phyloP scores from a whole-genome alignment of 345 rosid genomes.

The Heritiera littoralis region DNA sequence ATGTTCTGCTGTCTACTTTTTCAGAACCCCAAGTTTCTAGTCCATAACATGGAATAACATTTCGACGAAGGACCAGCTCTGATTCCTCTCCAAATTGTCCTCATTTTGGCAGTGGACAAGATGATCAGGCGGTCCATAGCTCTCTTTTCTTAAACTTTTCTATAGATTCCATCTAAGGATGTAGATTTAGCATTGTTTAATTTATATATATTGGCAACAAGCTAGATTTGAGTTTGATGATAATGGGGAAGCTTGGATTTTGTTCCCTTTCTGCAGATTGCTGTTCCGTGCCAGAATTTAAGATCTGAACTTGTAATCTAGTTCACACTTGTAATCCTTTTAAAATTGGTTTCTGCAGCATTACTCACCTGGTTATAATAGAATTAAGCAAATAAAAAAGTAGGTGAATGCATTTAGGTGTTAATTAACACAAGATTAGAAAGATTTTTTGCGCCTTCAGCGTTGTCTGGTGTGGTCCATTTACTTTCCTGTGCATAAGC shows the following conservation, averaged over 20 bases:
- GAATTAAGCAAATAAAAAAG: constrained; percentile 3
- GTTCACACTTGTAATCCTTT: background rate
- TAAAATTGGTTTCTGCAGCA: constrained; percentile 24
- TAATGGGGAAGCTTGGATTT: constrained; percentile 24
- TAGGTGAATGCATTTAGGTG: constrained; percentile 6
- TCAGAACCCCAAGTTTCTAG: background rate
- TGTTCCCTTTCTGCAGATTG: background rate
- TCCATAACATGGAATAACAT: background rate
- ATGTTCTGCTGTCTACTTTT: constrained; percentile 12
- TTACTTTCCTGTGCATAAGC: constrained; percentile 3
- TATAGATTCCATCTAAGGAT: constrained; percentile 8
- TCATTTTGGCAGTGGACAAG: constrained; percentile 31
- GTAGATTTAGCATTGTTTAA: constrained; percentile 11
- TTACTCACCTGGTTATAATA: constrained; percentile 21
- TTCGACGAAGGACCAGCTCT: background rate
- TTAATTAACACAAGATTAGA: constrained; percentile 21
- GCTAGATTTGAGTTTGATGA: background rate
- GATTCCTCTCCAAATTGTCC: constrained; percentile 22
- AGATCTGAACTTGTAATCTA: constrained; percentile 2
- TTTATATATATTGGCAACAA: constrained; percentile 2
- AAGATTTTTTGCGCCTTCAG: background rate
- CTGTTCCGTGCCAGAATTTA: background rate
- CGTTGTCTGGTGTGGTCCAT: constrained; percentile 24
- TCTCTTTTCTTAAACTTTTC: background rate
- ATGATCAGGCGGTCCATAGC: background rate